These are phyloP conservation scores for Paracorniculantispora psalliotae DNA, from an alignment of 2,329 filamentous ascomycete species.

Conservation along the genomic window DNA sequence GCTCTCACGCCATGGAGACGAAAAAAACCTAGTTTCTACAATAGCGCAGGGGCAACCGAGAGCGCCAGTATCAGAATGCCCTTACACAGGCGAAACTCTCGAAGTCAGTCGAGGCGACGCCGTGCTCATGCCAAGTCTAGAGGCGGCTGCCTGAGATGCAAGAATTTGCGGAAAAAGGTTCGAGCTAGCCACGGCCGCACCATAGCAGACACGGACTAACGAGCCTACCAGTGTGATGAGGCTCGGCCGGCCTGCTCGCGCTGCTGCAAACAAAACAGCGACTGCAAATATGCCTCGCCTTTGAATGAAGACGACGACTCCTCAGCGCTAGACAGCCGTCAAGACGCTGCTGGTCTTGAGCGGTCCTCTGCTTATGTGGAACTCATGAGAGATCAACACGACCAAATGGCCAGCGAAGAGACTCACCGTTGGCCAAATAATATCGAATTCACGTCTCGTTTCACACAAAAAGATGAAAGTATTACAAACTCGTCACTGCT, in stretches of 20 bases:
- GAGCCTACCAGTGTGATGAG: constrained; percentile 28
- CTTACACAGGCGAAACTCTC: background rate
- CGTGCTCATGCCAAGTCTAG: background rate
- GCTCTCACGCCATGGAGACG: too few species aligned
- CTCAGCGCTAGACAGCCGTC: background rate
- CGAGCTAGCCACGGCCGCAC: too few species aligned
- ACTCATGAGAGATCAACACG: background rate
- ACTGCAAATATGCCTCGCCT: constrained; percentile 25
- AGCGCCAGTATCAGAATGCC: background rate
- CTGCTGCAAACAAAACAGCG: constrained; percentile 26
- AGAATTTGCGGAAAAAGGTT: background rate
- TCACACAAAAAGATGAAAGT: too few species aligned
- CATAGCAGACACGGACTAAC: background rate
- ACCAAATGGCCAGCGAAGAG: too few species aligned
- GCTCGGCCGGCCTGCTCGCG: constrained; percentile 27
- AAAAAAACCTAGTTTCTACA: background rate
- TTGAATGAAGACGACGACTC: background rate
- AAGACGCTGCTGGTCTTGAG: too few species aligned
- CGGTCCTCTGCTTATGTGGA: background rate
- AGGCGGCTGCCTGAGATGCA: background rate
- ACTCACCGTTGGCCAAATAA: background rate
- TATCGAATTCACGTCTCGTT: too few species aligned
- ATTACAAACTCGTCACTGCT: too few species aligned
- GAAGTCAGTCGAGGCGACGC: background rate
- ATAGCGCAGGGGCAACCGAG: background rate